These are phyloP conservation scores for Kuraishia floccosa DNA, from an alignment of 805 yeast species.

Conservation along the genomic window DNA sequence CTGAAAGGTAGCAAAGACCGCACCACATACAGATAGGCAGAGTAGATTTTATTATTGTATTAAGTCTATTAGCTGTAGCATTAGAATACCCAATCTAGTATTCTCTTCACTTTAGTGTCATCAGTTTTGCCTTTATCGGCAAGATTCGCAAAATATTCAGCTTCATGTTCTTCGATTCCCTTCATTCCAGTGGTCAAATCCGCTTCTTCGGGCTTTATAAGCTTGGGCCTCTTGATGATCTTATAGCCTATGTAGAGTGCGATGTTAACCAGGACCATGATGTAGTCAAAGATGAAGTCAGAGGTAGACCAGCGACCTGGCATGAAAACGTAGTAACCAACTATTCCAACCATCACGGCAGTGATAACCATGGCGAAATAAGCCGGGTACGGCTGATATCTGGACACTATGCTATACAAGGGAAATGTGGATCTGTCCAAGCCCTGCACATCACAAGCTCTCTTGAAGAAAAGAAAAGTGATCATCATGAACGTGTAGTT, in stretches of 20 bases:
- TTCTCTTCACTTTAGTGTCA: no score
- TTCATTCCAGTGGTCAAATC: slow-evolving; percentile 42
- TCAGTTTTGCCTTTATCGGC: background rate
- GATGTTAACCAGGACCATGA: slow-evolving; percentile 53
- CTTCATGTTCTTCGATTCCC: slow-evolving; percentile 52
- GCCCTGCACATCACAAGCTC: slow-evolving; percentile 45
- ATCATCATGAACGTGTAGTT: slow-evolving; percentile 46
- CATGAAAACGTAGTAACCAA: slow-evolving; percentile 63
- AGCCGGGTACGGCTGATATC: slow-evolving; percentile 51
- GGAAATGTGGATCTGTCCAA: slow-evolving; percentile 31
- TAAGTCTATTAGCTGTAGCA: no score
- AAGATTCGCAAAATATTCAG: slow-evolving; percentile 4
- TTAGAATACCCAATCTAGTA: no score
- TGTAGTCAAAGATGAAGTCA: slow-evolving; percentile 56
- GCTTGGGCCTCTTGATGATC: slow-evolving; percentile 32
- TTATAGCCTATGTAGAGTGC: slow-evolving; percentile 40
- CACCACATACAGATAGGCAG: no score
- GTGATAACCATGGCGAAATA: slow-evolving; percentile 34
- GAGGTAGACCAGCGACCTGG: slow-evolving; percentile 48
- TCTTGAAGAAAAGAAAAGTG: slow-evolving; percentile 51
- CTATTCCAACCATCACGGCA: slow-evolving; percentile 40
- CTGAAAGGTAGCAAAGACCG: no score
- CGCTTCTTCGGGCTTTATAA: slow-evolving; percentile 32
- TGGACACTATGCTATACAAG: slow-evolving; percentile 39
- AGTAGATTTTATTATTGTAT: no score